phyloP scores from a whole-genome alignment of 108 stramenopile species.

The Skeletonema tropicum region DNA sequence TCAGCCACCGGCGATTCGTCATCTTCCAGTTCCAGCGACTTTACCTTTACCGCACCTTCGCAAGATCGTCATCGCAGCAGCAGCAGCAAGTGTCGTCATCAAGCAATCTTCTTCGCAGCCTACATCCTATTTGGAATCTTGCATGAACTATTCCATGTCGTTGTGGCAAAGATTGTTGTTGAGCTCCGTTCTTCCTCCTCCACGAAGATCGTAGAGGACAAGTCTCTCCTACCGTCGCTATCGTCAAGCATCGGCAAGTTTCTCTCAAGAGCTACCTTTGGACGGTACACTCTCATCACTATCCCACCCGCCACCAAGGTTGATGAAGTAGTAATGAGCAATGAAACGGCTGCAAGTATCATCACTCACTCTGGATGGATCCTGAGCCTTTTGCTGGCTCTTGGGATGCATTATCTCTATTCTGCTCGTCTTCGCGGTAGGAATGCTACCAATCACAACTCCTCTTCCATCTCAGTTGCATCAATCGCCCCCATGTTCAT shows the following conservation, averaged over 20 bases:
- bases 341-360: neutral
- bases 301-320: neutral
- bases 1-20: no score
- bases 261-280: constrained; percentile 22
- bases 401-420: constrained; percentile 15
- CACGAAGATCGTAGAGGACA: no score
- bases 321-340: neutral
- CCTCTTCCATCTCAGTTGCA: no score
- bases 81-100: neutral
- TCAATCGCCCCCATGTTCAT: neutral
- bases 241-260: constrained; percentile 18
- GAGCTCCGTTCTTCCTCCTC: neutral
- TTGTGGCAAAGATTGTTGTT: constrained; percentile 30
- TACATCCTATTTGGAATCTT: constrained; percentile 61
- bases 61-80: no score
- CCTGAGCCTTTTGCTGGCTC: constrained; percentile 44
- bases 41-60: no score
- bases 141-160: constrained; percentile 62
- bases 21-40: no score
- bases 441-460: neutral
- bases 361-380: constrained; percentile 71
- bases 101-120: constrained; percentile 24
- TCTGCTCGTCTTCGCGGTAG: neutral
- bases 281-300: constrained; percentile 23
- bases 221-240: no score